A percentile compares a stretch with the other conserved stretches of the same genome.
Conservation (phyloP, 2,329 filamentous ascomycete species). For the Plectosphaerella cucumerina region DNA sequence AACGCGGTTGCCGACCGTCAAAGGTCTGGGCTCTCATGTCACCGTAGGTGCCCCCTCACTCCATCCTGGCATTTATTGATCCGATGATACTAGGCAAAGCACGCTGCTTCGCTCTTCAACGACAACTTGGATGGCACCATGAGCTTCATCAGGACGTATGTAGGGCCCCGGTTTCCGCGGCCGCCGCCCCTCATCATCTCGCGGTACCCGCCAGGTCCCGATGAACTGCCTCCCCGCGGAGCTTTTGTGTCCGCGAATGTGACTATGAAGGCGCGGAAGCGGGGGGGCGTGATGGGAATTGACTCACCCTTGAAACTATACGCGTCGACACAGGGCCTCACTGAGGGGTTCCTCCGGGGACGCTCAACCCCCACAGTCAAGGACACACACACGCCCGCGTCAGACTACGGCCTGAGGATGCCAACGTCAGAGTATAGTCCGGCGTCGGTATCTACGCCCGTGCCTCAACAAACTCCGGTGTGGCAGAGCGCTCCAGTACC, state of each 20-base stretch:
- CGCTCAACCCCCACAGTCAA: too few species aligned
- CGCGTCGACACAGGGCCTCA: too few species aligned
- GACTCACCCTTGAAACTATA: background rate
- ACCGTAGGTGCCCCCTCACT: slow-evolving; percentile 6
- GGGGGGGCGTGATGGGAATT: background rate
- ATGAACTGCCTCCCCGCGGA: slow-evolving; percentile 17
- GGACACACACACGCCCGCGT: background rate
- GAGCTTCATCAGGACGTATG: slow-evolving; percentile 15
- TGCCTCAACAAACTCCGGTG: too few species aligned
- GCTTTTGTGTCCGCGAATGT: background rate
- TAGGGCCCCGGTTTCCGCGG: background rate
- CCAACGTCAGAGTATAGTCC: too few species aligned
- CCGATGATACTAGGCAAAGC: slow-evolving; percentile 10
- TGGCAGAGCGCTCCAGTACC: too few species aligned
- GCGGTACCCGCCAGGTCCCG: slow-evolving; percentile 11
- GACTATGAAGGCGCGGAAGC: background rate
- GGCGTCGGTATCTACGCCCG: too few species aligned
- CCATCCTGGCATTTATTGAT: background rate
- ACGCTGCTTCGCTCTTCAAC: slow-evolving; percentile 24
- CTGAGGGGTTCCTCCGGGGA: too few species aligned
- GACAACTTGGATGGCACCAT: slow-evolving; percentile 38
- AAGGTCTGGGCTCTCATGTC: slow-evolving; percentile 16
- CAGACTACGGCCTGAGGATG: background rate
- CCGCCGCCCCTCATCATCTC: slow-evolving; percentile 19
- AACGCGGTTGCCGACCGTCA: slow-evolving; percentile 16